Evolutionary conservation across 768 basidiomycete genomes (phyloP).

Genomic region (Agaricus subrufescens): DNA sequence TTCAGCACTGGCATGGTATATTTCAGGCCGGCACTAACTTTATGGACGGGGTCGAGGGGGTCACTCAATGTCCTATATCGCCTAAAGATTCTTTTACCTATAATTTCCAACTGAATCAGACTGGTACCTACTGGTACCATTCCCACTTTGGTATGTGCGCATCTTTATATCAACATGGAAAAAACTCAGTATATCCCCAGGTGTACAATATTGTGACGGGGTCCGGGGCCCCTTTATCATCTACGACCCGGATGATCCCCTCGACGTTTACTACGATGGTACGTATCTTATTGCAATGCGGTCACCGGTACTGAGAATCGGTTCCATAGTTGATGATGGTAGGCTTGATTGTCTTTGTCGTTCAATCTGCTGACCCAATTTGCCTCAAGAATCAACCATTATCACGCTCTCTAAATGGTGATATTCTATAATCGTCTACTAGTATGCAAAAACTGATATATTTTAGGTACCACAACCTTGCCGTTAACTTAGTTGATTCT

Average conservation of each 20-base stretch:
- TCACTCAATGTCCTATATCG: constrained; percentile 46
- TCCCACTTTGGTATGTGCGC: constrained; percentile 22
- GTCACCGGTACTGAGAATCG: neutral
- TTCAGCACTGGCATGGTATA: constrained; percentile 52
- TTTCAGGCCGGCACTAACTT: constrained; percentile 36
- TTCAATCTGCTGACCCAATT: neutral
- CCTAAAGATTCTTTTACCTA: constrained; percentile 38
- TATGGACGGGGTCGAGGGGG: constrained; percentile 37
- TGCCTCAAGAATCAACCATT: constrained; percentile 32
- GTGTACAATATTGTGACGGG: constrained; percentile 47
- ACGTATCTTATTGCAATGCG: neutral
- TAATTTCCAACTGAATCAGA: constrained; percentile 26
- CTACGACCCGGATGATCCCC: constrained; percentile 34
- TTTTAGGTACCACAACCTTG: constrained; percentile 23
- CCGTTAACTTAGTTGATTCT: constrained; percentile 8
- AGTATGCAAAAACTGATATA: neutral
- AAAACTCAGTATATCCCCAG: constrained; percentile 4
- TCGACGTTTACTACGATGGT: constrained; percentile 23
- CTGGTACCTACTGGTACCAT: constrained; percentile 36
- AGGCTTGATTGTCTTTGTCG: neutral
- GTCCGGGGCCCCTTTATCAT: constrained; percentile 31
- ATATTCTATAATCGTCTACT: neutral
- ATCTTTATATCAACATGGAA: neutral
- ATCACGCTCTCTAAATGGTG: constrained; percentile 38
- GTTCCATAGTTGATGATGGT: constrained; percentile 12